Evolutionary conservation across 2,329 filamentous ascomycete genomes (phyloP).

Genomic region (Rachicladosporium sp.): DNA sequence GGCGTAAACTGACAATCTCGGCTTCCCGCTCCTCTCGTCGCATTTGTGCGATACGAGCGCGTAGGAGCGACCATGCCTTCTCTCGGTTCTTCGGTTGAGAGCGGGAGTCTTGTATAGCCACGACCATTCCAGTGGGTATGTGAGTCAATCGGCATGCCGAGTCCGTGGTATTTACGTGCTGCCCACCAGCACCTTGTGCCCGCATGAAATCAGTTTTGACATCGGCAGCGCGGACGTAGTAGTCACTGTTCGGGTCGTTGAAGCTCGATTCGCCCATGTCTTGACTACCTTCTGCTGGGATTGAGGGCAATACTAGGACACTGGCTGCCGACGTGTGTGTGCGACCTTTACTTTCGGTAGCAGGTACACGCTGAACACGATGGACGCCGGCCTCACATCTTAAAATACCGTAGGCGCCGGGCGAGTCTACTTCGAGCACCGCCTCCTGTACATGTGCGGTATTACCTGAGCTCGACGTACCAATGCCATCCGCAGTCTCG

Average conservation of each 20-base stretch:
- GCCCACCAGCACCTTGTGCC: conserved; percentile 80
- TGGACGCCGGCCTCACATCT: conserved; percentile 89
- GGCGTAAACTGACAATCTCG: conserved; percentile 58
- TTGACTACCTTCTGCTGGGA: conserved; percentile 45
- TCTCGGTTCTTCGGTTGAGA: conserved; percentile 85
- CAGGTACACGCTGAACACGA: conserved; percentile 83
- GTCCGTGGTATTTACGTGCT: conserved; percentile 98
- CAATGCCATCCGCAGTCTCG: conserved; percentile 54
- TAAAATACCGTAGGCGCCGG: conserved; percentile 69
- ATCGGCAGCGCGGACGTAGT: conserved; percentile 76
- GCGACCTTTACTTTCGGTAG: conserved; percentile 79
- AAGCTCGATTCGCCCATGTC: conserved; percentile 46
- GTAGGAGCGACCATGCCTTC: conserved; percentile 73
- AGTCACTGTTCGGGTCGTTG: conserved; percentile 79
- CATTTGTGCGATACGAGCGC: conserved; percentile 68
- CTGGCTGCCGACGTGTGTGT: conserved; percentile 89
- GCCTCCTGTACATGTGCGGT: conserved; percentile 67
- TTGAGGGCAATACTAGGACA: conserved; percentile 80
- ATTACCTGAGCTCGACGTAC: conserved; percentile 32
- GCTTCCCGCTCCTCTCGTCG: conserved; percentile 74
- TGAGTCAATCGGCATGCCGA: conserved; percentile 90
- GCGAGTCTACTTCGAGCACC: conserved; percentile 66
- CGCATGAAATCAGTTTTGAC: conserved; percentile 82
- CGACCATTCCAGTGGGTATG: conserved; percentile 70
- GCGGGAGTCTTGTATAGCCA: conserved; percentile 84